These are phyloP conservation scores for Candida ficus DNA, from an alignment of 805 yeast genomes.

Conservation along the genomic window DNA sequence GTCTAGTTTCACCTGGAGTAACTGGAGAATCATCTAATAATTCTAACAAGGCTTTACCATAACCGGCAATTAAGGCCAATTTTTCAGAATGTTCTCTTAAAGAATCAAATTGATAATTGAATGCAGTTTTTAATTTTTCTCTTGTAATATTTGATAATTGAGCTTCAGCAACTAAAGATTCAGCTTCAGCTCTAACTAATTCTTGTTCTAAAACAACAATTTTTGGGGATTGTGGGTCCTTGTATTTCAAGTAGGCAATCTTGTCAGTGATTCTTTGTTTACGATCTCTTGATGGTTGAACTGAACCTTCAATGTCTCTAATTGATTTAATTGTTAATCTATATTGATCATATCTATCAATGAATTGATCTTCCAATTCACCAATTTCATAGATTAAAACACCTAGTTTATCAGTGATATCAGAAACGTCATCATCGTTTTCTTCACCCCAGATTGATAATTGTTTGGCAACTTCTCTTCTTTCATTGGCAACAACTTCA, in stretches of 20 bases:
- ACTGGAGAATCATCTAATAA: slow-evolving; percentile 80
- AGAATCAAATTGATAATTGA: slow-evolving; percentile 80
- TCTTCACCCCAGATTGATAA: slow-evolving; percentile 83
- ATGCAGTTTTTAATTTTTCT: slow-evolving; percentile 81
- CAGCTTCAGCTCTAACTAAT: slow-evolving; percentile 88
- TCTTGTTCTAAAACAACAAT: slow-evolving; percentile 81
- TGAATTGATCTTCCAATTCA: slow-evolving; percentile 82
- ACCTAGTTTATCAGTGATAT: slow-evolving; percentile 83
- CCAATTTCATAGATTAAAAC: slow-evolving; percentile 78
- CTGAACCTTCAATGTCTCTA: slow-evolving; percentile 81
- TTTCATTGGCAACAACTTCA: slow-evolving; percentile 71
- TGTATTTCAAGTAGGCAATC: slow-evolving; percentile 78
- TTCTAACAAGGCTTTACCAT: slow-evolving; percentile 83
- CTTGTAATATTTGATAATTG: slow-evolving; percentile 86
- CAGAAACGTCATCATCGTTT: slow-evolving; percentile 81
- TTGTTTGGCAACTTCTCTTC: slow-evolving; percentile 79
- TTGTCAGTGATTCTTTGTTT: slow-evolving; percentile 81
- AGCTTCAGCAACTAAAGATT: slow-evolving; percentile 86
- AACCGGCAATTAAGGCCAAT: slow-evolving; percentile 80
- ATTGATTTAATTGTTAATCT: slow-evolving; percentile 76
- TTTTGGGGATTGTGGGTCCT: slow-evolving; percentile 79
- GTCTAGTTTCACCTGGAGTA: slow-evolving; percentile 90
- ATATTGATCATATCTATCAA: slow-evolving; percentile 82
- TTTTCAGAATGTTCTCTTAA: slow-evolving; percentile 83
- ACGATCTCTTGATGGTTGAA: slow-evolving; percentile 84